phyloP scores from a whole-genome alignment of 208 protist species.

The Wallacemonas sp. region DNA sequence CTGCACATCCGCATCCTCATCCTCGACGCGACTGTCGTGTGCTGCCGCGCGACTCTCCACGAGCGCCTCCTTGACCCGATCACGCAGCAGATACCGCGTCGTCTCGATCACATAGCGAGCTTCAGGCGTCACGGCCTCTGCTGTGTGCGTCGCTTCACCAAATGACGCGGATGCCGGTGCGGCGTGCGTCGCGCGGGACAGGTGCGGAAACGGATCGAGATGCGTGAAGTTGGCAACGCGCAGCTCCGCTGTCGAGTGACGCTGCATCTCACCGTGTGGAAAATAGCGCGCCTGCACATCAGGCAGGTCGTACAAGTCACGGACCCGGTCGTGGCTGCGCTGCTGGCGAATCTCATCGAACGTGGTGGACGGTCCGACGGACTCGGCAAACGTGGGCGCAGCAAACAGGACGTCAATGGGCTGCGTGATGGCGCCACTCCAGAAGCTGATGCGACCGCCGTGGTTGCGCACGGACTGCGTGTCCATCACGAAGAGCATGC shows the following conservation, averaged over 20 bases:
- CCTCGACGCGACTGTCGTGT: not conserved
- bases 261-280: slow-evolving; percentile 58
- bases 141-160: slow-evolving; percentile 1
- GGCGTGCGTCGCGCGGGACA: not conserved
- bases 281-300: slow-evolving; percentile 54
- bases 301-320: slow-evolving; percentile 24
- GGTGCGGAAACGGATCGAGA: slow-evolving; percentile 67
- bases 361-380: slow-evolving; percentile 37
- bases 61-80: slow-evolving; percentile 40
- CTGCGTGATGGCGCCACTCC: slow-evolving; percentile 78
- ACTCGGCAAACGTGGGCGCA: slow-evolving; percentile 40
- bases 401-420: slow-evolving; percentile 83
- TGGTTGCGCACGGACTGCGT: slow-evolving; percentile 16
- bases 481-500: slow-evolving; percentile 69
- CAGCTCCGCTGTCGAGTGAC: slow-evolving; percentile 32
- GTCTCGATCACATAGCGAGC: slow-evolving; percentile 71
- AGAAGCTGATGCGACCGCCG: slow-evolving; percentile 57
- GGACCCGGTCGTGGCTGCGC: slow-evolving; percentile 16
- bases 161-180: not conserved
- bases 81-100: slow-evolving; percentile 44
- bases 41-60: slow-evolving; percentile 28
- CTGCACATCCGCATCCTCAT: slow-evolving; percentile 33
- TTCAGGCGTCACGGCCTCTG: not conserved
- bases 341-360: slow-evolving; percentile 48
- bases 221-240: slow-evolving; percentile 63